Percentiles rank a stretch among this genome's conserved stretches.
phyloP scores from a whole-genome alignment of 1,284 basidiomycete genomes.

The Lentinus polychrous region DNA sequence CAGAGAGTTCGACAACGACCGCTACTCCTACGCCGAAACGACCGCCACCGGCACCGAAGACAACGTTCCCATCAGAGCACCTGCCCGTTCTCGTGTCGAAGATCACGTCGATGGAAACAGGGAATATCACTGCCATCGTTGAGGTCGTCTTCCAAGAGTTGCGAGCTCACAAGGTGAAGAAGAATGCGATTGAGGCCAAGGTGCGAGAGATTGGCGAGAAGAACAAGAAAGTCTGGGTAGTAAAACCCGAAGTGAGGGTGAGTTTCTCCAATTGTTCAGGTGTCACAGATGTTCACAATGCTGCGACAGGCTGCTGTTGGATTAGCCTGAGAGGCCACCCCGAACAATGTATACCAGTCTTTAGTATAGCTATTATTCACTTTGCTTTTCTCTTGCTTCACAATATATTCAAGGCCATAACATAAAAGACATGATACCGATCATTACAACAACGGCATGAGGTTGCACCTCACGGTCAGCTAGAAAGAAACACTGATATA shows the following conservation, averaged over 20 bases:
- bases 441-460: background rate
- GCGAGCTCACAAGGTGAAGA: slow-evolving; percentile 61
- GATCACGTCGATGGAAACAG: slow-evolving; percentile 48
- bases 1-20: slow-evolving; percentile 9
- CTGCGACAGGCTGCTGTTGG: background rate
- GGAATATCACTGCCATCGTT: slow-evolving; percentile 57
- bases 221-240: slow-evolving; percentile 62
- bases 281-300: too few species aligned
- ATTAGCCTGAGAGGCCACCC: background rate
- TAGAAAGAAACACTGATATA: slow-evolving; percentile 2
- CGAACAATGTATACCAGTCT: background rate
- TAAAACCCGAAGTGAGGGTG: slow-evolving; percentile 35
- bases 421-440: too few species aligned
- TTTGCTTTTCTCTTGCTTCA: too few species aligned
- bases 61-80: slow-evolving; percentile 60
- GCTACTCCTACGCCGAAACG: slow-evolving; percentile 23
- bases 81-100: slow-evolving; percentile 51
- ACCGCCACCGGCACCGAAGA: slow-evolving; percentile 40
- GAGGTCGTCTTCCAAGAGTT: slow-evolving; percentile 68
- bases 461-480: background rate
- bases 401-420: too few species aligned
- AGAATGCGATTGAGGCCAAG: slow-evolving; percentile 76
- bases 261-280: background rate
- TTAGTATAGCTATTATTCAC: too few species aligned
- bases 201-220: slow-evolving; percentile 69